A percentile compares a stretch with the other conserved stretches of the same genome.
These are phyloP conservation scores for Ceratocystis destructans DNA, from an alignment of 2,329 filamentous ascomycete genomes.

Conservation along the genomic window DNA sequence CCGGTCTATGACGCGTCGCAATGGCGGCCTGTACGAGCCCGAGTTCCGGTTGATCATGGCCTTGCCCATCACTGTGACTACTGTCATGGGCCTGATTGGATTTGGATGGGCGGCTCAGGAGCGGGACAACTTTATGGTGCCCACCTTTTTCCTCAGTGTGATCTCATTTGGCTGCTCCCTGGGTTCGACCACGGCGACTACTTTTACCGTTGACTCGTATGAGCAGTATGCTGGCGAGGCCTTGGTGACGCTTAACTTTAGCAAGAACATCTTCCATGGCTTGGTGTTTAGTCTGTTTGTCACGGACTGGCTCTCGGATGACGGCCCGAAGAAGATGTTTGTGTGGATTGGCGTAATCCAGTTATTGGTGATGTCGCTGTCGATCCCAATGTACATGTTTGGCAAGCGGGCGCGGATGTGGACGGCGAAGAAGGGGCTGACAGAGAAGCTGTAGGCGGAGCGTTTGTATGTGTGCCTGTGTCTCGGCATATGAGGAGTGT, in stretches of 20 bases:
- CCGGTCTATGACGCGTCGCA: constrained; percentile 63
- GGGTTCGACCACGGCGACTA: constrained; percentile 81
- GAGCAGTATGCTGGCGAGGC: constrained; percentile 88
- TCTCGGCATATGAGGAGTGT: no score
- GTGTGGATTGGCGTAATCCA: constrained; percentile 78
- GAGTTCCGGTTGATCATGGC: constrained; percentile 89
- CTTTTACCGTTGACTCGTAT: constrained; percentile 88
- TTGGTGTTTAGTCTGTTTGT: constrained; percentile 82
- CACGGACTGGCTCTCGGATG: constrained; percentile 62
- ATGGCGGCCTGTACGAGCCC: constrained; percentile 89
- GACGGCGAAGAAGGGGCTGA: constrained; percentile 74
- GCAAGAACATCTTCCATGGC: constrained; percentile 87
- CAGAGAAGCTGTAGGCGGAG: constrained; percentile 51
- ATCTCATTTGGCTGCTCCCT: constrained; percentile 86
- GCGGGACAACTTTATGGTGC: constrained; percentile 72
- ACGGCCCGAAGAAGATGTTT: constrained; percentile 67
- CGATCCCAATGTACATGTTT: constrained; percentile 87
- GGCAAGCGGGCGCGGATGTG: constrained; percentile 88
- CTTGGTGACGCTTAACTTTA: constrained; percentile 84
- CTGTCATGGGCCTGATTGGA: constrained; percentile 77
- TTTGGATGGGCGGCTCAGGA: constrained; percentile 85
- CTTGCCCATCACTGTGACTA: constrained; percentile 61
- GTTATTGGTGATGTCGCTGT: constrained; percentile 55
- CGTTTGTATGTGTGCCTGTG: not conserved
- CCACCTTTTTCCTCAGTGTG: constrained; percentile 83